phyloP scores from a whole-genome alignment of 306 rosid genomes.

The Glycyrrhiza uralensis region DNA sequence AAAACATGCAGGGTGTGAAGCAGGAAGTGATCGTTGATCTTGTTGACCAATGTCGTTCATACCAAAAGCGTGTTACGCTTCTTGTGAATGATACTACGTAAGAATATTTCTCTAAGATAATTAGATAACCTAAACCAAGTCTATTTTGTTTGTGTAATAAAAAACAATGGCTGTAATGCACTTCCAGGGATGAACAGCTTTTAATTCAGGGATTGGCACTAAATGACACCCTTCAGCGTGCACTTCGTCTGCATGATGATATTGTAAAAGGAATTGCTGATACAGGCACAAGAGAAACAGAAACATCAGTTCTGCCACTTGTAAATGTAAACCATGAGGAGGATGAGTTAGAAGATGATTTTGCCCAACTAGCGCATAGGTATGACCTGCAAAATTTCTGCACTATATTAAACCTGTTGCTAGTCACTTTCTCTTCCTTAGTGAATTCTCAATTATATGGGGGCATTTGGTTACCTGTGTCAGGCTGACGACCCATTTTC shows the following conservation, averaged over 20 bases:
- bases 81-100: slow-evolving; percentile 80
- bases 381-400: slow-evolving; percentile 32
- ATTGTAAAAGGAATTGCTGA: slow-evolving; percentile 53
- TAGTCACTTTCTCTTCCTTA: too few species aligned
- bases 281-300: slow-evolving; percentile 45
- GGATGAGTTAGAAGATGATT: slow-evolving; percentile 82
- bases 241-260: slow-evolving; percentile 62
- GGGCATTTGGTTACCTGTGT: too few species aligned
- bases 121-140: too few species aligned
- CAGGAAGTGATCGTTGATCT: slow-evolving; percentile 90
- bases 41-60: slow-evolving; percentile 92
- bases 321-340: slow-evolving; percentile 79
- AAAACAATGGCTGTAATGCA: slow-evolving; percentile 26
- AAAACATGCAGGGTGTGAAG: slow-evolving; percentile 73
- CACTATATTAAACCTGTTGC: neutral
- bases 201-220: slow-evolving; percentile 69
- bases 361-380: slow-evolving; percentile 85
- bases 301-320: slow-evolving; percentile 58
- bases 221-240: slow-evolving; percentile 88
- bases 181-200: slow-evolving; percentile 78
- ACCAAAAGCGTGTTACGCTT: slow-evolving; percentile 84
- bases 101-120: slow-evolving; percentile 30
- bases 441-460: too few species aligned
- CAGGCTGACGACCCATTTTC: too few species aligned
- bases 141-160: slow-evolving; percentile 1